Conservation (phyloP, 1,139 yeast species). For the Magnusiomyces magnusii region DNA sequence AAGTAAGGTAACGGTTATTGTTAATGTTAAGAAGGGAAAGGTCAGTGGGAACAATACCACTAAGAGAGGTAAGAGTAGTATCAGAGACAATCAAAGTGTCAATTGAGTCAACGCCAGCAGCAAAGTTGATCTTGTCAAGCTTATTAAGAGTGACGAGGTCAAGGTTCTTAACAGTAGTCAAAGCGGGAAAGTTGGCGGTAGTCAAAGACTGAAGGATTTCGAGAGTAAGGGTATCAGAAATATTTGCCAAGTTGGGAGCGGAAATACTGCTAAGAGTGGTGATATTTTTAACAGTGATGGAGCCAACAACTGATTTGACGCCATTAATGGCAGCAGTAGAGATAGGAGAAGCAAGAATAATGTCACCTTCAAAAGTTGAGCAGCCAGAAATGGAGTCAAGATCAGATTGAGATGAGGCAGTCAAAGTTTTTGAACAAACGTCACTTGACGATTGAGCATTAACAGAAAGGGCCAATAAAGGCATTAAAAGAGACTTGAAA, state of each 20-base stretch:
- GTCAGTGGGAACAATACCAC: conserved; percentile 69
- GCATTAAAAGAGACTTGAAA: too few relatives aligned
- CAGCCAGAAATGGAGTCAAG: conserved; percentile 69
- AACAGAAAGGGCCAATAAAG: too few relatives aligned
- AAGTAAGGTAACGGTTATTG: conserved; percentile 74
- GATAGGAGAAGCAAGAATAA: conserved; percentile 52
- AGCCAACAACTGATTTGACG: conserved; percentile 68
- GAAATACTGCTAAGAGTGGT: conserved; percentile 53
- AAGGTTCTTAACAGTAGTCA: conserved; percentile 74
- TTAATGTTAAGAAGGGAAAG: conserved; percentile 76
- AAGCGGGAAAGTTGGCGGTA: conserved; percentile 66
- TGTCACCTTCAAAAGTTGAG: conserved; percentile 72
- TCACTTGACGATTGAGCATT: too few relatives aligned
- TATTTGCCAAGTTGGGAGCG: conserved; percentile 72
- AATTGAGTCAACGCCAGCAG: conserved; percentile 68
- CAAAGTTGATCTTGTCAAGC: conserved; percentile 58
- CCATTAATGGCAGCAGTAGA: conserved; percentile 41
- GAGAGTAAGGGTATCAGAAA: conserved; percentile 62
- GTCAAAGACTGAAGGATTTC: conserved; percentile 59
- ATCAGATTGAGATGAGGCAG: conserved; percentile 59
- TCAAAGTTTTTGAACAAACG: conserved; percentile 23
- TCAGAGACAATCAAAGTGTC: conserved; percentile 70
- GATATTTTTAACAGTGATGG: conserved; percentile 58
- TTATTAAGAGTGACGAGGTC: conserved; percentile 81
- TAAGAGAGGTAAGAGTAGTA: conserved; percentile 70